Base-by-base conservation (phyloP, 1,139 yeast species). In the Wickerhamomyces sp. region DNA sequence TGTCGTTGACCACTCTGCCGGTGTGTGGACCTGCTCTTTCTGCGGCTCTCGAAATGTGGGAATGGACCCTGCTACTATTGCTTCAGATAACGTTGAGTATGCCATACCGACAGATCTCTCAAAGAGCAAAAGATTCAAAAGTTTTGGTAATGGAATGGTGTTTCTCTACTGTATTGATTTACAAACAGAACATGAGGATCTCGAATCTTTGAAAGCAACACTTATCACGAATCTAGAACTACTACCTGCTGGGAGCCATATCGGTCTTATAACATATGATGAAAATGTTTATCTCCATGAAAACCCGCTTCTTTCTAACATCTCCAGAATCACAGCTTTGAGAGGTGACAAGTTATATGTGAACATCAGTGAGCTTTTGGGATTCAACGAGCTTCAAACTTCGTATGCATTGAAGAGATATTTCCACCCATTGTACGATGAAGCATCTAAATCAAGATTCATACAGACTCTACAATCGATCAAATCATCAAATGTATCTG, bases 261-360 rank as follows among this genome's bases (percentile, higher is more conserved):
- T 78, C 48, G 82, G 81, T 31, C 64, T 78, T 52, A 68, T 78
- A 47, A 74, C 83, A 21, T 79, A 67, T 54, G 84, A 82, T 40
- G 71, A 80, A 9, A 76, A 74, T 66, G 81, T 77, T 38, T 77
- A 74, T 51, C 80, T 78, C 30, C 78, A 76, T 55, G 84, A 79
- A 54, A 64, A 76, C 48, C 75, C 74, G 28, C 15, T 7, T 4
- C 8, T 22, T 5, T 67, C 56, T 30, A 60, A 63, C 18, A 49
- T 56, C 25, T 35, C 44, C 24, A 58, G 51, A 31, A 49, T 55
- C 10, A 59, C 64, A 38, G 61, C 70, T 3, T 81, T 81, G 58
- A 78, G 78, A 52, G 89, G 89, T 2, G 26, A 46, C 4, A 79
- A 77, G 50, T 67, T 64, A 9, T 76, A 80, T 50, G 60, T 70